phyloP scores from a whole-genome alignment of 768 basidiomycete genomes.

The Pulveroboletus sp. region DNA sequence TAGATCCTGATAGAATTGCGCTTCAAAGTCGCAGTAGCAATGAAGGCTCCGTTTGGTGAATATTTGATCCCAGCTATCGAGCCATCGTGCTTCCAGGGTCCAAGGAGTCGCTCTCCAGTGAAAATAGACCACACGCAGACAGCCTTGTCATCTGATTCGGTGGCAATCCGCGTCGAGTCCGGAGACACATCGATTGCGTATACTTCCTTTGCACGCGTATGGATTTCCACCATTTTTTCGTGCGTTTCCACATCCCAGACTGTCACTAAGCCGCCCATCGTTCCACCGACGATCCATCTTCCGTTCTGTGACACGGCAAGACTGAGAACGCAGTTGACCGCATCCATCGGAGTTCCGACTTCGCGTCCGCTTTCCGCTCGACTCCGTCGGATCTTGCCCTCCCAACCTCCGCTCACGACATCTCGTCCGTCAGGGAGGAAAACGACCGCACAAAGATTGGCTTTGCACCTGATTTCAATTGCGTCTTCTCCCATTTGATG shows the following conservation, averaged over 20 bases:
- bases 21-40: background rate
- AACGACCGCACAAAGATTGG: background rate
- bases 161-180: background rate
- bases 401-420: constrained; percentile 6
- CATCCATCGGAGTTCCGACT: background rate
- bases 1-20: background rate
- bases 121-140: background rate
- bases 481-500: background rate
- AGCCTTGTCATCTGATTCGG: background rate
- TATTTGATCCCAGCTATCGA: background rate
- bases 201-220: background rate
- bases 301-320: background rate
- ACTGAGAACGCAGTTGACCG: background rate
- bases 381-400: constrained; percentile 5
- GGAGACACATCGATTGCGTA: background rate
- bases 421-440: constrained; percentile 8
- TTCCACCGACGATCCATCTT: background rate
- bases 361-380: constrained; percentile 2
- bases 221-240: background rate
- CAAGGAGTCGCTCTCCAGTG: background rate
- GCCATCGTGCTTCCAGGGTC: background rate
- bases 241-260: background rate
- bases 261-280: background rate
- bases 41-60: background rate
- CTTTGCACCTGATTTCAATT: background rate